These are phyloP conservation scores for Cyanidium caldarium DNA, from an alignment of 23 red algal species.

Conservation along the genomic window DNA sequence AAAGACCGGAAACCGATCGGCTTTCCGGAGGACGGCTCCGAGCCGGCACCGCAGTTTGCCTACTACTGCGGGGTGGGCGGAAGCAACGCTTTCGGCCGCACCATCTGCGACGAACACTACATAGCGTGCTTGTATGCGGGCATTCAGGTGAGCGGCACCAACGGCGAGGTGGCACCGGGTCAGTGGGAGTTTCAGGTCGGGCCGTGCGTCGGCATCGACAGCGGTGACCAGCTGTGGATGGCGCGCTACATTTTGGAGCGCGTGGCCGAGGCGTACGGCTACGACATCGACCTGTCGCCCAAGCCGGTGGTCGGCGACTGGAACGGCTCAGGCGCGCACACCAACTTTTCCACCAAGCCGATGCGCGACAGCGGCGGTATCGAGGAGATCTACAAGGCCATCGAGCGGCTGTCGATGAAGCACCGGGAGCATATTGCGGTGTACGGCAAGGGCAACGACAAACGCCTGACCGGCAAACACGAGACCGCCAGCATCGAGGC, in stretches of 20 bases:
- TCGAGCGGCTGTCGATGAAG: conserved; percentile 35
- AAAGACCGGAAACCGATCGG: conserved; percentile 55
- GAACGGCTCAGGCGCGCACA: conserved; percentile 92
- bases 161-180: conserved; percentile 71
- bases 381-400: conserved; percentile 50
- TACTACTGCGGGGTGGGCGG: conserved; percentile 94
- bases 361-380: conserved; percentile 86
- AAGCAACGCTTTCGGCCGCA: conserved; percentile 54
- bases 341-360: conserved; percentile 92
- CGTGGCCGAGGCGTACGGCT: conserved; percentile 54
- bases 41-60: conserved; percentile 74
- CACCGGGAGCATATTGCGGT: conserved; percentile 79
- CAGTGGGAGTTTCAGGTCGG: conserved; percentile 97
- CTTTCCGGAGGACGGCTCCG: conserved; percentile 50
- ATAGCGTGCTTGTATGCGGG: conserved; percentile 85
- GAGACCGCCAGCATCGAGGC: conserved; percentile 65
- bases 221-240: conserved; percentile 91
- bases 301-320: conserved; percentile 90
- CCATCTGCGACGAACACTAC: conserved; percentile 61
- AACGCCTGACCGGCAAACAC: conserved; percentile 68
- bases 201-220: conserved; percentile 70
- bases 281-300: conserved; percentile 41
- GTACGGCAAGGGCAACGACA: conserved; percentile 87
- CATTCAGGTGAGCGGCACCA: conserved; percentile 65
- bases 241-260: conserved; percentile 81